Evolutionary conservation across 2,329 filamentous ascomycete species (phyloP), one percentile per base, ranked within the genome.

Genomic region (Stagonosporopsis cucurbitacearum): DNA sequence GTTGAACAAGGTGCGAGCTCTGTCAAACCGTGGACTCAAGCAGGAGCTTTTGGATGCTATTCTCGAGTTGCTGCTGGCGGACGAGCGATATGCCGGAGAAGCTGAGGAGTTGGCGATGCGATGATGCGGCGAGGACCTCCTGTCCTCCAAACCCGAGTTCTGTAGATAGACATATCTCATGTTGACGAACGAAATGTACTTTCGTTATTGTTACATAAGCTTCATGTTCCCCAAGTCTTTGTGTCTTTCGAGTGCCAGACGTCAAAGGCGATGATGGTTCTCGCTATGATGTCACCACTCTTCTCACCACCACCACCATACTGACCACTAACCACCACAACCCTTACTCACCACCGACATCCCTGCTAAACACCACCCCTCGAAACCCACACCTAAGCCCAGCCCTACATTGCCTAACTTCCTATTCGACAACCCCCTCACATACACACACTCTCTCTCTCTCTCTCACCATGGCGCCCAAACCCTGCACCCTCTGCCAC

Each of bases 401-500:
- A 20, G 8, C 15, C 15, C 1, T 6, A 4, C 33, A 19, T 15
- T 13, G 12, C n/a, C 32, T 26, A 26, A 26, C 5, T 33, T 3
- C 13, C 9, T 12, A 33, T n/a, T n/a, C 30, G 15, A 6, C 30
- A 12, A 39, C 33, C 33, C 19, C 15, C 15, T 20, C 17, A 37
- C 2, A 17, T 9, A 20, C n/a, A 7, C 4, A 15, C 33, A 7
- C 32, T 9, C 33, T 19, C 33, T 7, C 1, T 17, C 33, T 20
- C 17, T 5, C 8, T 15, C 15, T 15, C 9, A 13, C 32, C 15
- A 54, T 50, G 37, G 66, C 68, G 50, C 44, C 66, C 9, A 80
- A 80, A 60, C 60, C 71, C 8, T 80, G 78, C 62, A 75, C 77
- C 3, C 63, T 79, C 13, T 80, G 78, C 63, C 55, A 64, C 15